A percentile compares a stretch with the other conserved stretches of the same genome.
Evolutionary conservation across 768 basidiomycete genomes (phyloP).

Genomic region (Dictyophora rubrovolvata): DNA sequence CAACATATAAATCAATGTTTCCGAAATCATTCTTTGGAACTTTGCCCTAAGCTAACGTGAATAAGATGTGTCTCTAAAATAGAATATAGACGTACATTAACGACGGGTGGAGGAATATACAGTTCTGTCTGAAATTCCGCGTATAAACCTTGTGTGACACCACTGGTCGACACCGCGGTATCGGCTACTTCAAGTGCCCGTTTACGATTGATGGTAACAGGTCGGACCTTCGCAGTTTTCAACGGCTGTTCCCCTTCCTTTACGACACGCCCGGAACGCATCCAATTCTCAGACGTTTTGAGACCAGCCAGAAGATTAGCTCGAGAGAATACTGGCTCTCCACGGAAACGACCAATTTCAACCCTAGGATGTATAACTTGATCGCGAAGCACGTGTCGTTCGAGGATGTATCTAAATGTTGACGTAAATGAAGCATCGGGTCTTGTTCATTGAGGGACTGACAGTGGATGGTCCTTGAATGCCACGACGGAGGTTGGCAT

Average conservation of each 20-base stretch:
- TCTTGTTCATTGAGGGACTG: constrained; percentile 18
- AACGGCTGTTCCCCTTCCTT: constrained; percentile 70
- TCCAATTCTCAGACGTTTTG: constrained; percentile 92
- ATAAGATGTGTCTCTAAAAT: neutral
- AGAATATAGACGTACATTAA: constrained; percentile 50
- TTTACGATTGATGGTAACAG: constrained; percentile 67
- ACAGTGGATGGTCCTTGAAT: constrained; percentile 96
- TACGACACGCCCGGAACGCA: constrained; percentile 73
- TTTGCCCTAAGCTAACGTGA: constrained; percentile 49
- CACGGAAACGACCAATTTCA: constrained; percentile 87
- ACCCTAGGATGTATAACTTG: constrained; percentile 73
- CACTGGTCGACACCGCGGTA: constrained; percentile 12
- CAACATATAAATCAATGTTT: constrained; percentile 92
- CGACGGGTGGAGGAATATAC: constrained; percentile 69
- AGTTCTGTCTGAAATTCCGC: constrained; percentile 74
- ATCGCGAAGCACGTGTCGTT: constrained; percentile 78
- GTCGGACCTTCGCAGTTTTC: constrained; percentile 81
- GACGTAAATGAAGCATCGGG: neutral
- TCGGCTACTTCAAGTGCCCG: constrained; percentile 57
- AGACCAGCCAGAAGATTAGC: constrained; percentile 64
- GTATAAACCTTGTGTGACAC: constrained; percentile 80
- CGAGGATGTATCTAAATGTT: constrained; percentile 59
- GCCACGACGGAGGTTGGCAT: constrained; percentile 88
- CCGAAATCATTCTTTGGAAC: constrained; percentile 95
- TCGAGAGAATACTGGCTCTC: constrained; percentile 85